Conservation (phyloP, 768 basidiomycete genomes). For the Pluteus cervinus region DNA sequence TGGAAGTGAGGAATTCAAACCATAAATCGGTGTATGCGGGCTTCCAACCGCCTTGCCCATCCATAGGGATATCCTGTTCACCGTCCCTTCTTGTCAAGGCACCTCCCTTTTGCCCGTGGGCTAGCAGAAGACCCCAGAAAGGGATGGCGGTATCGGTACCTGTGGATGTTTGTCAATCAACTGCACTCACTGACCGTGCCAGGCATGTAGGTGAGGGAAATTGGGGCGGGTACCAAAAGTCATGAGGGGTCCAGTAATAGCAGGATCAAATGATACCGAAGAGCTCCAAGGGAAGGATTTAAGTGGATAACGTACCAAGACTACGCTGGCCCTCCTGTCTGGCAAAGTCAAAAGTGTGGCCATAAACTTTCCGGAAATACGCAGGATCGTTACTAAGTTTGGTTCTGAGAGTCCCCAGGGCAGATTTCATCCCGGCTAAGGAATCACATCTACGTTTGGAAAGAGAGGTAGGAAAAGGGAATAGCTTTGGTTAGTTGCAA, state of each 20-base stretch:
- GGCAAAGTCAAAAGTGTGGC: constrained; percentile 76
- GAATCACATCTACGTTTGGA: constrained; percentile 65
- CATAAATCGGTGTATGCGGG: constrained; percentile 62
- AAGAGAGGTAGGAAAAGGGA: too few relatives aligned
- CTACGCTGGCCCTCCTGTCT: constrained; percentile 73
- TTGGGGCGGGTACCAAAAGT: too few relatives aligned
- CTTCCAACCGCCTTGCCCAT: constrained; percentile 53
- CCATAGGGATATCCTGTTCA: constrained; percentile 43
- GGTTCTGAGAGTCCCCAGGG: constrained; percentile 47
- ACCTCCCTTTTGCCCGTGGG: constrained; percentile 62
- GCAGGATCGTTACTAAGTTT: constrained; percentile 57
- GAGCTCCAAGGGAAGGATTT: background rate
- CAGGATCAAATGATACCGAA: background rate
- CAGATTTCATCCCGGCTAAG: constrained; percentile 50
- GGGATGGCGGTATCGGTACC: constrained; percentile 66
- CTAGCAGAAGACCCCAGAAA: constrained; percentile 75
- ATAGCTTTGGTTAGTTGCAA: too few relatives aligned
- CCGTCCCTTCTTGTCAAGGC: constrained; percentile 42
- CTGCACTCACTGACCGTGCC: too few relatives aligned
- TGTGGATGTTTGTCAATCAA: constrained; percentile 17
- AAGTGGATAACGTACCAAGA: constrained; percentile 45
- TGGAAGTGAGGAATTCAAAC: constrained; percentile 69
- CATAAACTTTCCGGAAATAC: constrained; percentile 78
- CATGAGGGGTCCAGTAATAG: too few relatives aligned
- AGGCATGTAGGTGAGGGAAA: too few relatives aligned